Evolutionary conservation across 2,329 filamentous ascomycete species (phyloP).

Genomic region (Diplodia intermedia): DNA sequence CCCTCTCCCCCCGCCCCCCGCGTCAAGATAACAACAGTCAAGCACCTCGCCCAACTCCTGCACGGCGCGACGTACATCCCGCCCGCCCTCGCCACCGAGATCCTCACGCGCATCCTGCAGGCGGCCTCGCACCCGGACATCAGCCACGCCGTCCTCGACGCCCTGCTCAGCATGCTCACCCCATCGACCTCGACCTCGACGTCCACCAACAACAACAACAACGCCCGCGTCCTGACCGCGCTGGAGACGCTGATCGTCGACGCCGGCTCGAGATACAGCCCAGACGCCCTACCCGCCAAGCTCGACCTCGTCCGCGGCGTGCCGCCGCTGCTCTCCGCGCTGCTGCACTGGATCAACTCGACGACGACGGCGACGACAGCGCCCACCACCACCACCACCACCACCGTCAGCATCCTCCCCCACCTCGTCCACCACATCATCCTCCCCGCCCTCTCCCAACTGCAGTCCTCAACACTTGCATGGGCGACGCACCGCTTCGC

Average conservation of each 20-base stretch:
- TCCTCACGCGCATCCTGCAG: slow-evolving; percentile 41
- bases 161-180: slow-evolving; percentile 44
- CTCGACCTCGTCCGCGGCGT: no score
- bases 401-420: slow-evolving; percentile 36
- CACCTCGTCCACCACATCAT: slow-evolving; percentile 34
- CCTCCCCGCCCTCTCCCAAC: background rate
- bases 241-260: slow-evolving; percentile 35
- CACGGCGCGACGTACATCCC: slow-evolving; percentile 45
- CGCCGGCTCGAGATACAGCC: slow-evolving; percentile 34
- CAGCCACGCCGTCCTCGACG: slow-evolving; percentile 44
- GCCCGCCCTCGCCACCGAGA: slow-evolving; percentile 39
- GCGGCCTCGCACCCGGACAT: slow-evolving; percentile 49
- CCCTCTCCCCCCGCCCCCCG: no score
- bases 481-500: no score
- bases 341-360: no score
- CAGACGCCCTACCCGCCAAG: slow-evolving; percentile 33
- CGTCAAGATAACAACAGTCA: slow-evolving; percentile 54
- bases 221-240: background rate
- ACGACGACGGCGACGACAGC: no score
- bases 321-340: no score
- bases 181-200: slow-evolving; percentile 6
- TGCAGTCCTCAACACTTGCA: background rate
- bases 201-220: slow-evolving; percentile 31
- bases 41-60: slow-evolving; percentile 51
- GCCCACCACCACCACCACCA: no score